These are phyloP conservation scores for Paradendryphiella salina DNA, from an alignment of 2,329 filamentous ascomycete genomes.

Conservation along the genomic window DNA sequence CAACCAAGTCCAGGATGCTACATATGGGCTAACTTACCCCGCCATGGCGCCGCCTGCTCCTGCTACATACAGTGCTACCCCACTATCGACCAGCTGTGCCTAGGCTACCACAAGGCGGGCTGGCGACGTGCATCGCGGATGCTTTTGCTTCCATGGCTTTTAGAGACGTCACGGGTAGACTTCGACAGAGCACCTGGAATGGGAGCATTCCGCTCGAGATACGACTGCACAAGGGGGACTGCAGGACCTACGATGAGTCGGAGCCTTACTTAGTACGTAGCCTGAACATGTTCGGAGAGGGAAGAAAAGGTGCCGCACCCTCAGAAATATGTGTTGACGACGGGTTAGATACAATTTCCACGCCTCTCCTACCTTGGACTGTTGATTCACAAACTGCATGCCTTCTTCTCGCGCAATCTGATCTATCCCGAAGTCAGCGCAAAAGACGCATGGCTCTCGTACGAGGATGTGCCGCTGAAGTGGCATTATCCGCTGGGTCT, in stretches of 20 bases:
- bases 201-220: constrained; percentile 65
- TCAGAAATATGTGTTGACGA: constrained; percentile 3
- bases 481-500: constrained; percentile 73
- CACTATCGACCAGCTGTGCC: constrained; percentile 14
- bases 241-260: constrained; percentile 61
- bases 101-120: constrained; percentile 18
- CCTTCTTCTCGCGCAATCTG: constrained; percentile 63
- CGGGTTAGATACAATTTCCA: constrained; percentile 60
- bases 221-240: constrained; percentile 61
- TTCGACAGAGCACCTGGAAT: constrained; percentile 60
- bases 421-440: constrained; percentile 60
- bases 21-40: constrained; percentile 7
- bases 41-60: constrained; percentile 5
- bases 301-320: neutral
- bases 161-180: constrained; percentile 42
- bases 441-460: constrained; percentile 65
- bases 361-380: constrained; percentile 71
- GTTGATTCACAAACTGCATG: constrained; percentile 63
- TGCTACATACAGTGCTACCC: no score
- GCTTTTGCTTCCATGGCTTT: constrained; percentile 20
- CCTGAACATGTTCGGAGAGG: neutral
- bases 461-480: constrained; percentile 69
- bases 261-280: constrained; percentile 62
- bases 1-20: constrained; percentile 4
- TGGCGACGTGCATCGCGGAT: constrained; percentile 13